Evolutionary conservation across 805 yeast genomes (phyloP).

Genomic region (Candida oleophila): DNA sequence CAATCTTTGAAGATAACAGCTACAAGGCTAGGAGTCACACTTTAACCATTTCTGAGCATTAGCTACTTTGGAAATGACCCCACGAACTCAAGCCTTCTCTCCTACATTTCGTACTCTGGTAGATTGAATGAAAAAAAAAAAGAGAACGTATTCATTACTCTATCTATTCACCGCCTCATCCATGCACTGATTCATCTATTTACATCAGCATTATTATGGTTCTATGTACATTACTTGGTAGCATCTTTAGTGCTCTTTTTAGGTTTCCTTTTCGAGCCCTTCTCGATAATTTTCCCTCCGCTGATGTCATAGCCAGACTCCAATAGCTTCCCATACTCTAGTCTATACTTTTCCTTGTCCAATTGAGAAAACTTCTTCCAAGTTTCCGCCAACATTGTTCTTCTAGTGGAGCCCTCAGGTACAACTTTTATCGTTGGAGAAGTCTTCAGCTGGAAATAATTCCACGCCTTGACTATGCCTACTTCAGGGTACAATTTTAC

Average conservation of each 20-base stretch:
- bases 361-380: conserved; percentile 23
- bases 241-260: not conserved
- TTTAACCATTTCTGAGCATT: too few species aligned
- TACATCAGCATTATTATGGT: not conserved
- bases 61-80: too few species aligned
- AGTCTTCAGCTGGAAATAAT: not conserved
- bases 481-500: conserved; percentile 13
- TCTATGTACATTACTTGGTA: not conserved
- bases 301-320: conserved; percentile 27
- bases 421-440: not conserved
- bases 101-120: too few species aligned
- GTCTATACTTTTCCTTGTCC: conserved; percentile 26
- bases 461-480: conserved; percentile 8
- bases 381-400: not conserved
- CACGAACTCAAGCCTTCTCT: too few species aligned
- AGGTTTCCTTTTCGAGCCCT: not conserved
- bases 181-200: too few species aligned
- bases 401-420: not conserved
- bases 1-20: not conserved
- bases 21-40: too few species aligned
- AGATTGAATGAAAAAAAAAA: too few species aligned
- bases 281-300: conserved; percentile 27
- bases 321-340: conserved; percentile 26
- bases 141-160: too few species aligned
- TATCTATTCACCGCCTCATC: too few species aligned